A percentile compares a stretch with the other conserved stretches of the same genome.
Evolutionary conservation across 441 rosid species (phyloP).

Genomic region (Sinapis alba): DNA sequence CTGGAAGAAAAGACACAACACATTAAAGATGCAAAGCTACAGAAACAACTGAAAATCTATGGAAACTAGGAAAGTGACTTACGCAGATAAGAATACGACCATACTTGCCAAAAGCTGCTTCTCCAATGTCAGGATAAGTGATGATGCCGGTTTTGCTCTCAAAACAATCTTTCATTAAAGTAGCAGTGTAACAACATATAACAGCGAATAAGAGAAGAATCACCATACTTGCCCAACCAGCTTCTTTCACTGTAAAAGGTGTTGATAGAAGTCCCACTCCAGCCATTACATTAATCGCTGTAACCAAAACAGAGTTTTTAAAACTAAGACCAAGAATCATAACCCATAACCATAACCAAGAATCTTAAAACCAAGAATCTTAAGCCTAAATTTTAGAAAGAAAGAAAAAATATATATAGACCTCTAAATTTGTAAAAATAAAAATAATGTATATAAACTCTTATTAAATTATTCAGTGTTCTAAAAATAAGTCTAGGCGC

Average conservation of each 20-base stretch:
- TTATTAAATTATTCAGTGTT: neutral
- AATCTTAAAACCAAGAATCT: too few species aligned
- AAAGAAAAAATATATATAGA: neutral
- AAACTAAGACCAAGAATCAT: neutral
- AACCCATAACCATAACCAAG: neutral
- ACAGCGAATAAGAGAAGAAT: conserved; percentile 57
- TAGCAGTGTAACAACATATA: conserved; percentile 82
- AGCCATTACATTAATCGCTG: conserved; percentile 84
- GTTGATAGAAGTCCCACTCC: conserved; percentile 92
- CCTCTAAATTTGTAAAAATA: neutral
- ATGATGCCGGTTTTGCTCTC: conserved; percentile 71
- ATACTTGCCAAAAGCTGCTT: conserved; percentile 87
- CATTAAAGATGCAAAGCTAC: conserved; percentile 1
- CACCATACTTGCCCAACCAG: conserved; percentile 77
- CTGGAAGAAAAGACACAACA: conserved; percentile 47
- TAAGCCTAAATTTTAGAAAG: too few species aligned
- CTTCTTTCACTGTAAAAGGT: conserved; percentile 72
- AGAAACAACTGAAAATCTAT: neutral
- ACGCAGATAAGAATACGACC: conserved; percentile 83
- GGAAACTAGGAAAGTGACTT: conserved; percentile 38
- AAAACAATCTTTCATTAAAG: conserved; percentile 78
- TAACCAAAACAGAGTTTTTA: conserved; percentile 7
- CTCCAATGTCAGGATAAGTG: conserved; percentile 85
- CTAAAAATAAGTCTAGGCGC: neutral
- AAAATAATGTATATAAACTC: neutral